phyloP scores from a whole-genome alignment of 495 filamentous ascomycete genomes.

The Usnea hakonensis region DNA sequence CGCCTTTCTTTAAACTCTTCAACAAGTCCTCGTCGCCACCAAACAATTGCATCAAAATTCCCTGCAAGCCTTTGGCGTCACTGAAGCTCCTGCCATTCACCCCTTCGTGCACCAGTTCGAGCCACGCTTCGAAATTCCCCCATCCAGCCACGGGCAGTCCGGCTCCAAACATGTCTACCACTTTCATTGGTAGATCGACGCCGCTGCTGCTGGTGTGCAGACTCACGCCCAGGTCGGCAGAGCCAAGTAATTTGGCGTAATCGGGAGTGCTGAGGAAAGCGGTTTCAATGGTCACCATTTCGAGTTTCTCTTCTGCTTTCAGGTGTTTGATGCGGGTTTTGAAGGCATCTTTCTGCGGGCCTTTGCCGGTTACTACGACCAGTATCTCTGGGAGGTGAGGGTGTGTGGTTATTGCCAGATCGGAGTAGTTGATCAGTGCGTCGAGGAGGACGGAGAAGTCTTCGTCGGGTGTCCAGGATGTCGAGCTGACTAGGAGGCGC shows the following conservation, averaged over 20 bases:
- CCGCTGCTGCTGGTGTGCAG: slow-evolving; percentile 89
- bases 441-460: slow-evolving; percentile 88
- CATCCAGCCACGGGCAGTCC: slow-evolving; percentile 88
- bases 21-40: slow-evolving; percentile 46
- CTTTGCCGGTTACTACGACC: slow-evolving; percentile 91
- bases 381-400: slow-evolving; percentile 52
- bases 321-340: slow-evolving; percentile 52
- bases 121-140: slow-evolving; percentile 73
- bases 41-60: slow-evolving; percentile 55
- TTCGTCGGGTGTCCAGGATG: slow-evolving; percentile 95
- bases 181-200: slow-evolving; percentile 97
- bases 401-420: slow-evolving; percentile 33
- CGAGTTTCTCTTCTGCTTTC: slow-evolving; percentile 49
- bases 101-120: slow-evolving; percentile 78
- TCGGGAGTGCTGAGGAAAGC: slow-evolving; percentile 76
- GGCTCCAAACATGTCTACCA: slow-evolving; percentile 96
- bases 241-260: slow-evolving; percentile 80
- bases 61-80: slow-evolving; percentile 52
- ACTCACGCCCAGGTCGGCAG: slow-evolving; percentile 83
- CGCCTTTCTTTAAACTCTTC: slow-evolving; percentile 58
- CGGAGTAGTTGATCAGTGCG: slow-evolving; percentile 65
- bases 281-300: slow-evolving; percentile 62
- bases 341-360: slow-evolving; percentile 74
- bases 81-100: slow-evolving; percentile 77
- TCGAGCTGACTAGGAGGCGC: slow-evolving; percentile 76